Base-by-base conservation (phyloP, 495 filamentous ascomycete genomes). In the Penicillium paxilli region DNA sequence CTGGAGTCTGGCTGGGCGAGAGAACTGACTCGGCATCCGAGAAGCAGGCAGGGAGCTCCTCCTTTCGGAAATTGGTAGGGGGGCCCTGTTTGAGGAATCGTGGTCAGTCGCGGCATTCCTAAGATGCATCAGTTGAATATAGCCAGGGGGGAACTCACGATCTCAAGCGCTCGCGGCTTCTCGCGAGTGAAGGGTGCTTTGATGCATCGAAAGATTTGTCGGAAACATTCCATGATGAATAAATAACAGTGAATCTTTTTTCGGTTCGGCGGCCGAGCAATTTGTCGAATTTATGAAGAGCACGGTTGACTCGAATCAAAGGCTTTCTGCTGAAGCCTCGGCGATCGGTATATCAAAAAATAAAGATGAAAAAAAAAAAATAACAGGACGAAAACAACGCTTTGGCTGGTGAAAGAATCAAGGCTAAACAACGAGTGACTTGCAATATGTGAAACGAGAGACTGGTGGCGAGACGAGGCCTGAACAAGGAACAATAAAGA, bases 31-130 rank as follows among this genome's bases (percentile, higher is more conserved):
- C 75, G 55, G 71, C 73, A 63, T 76, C 75, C 23, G 62, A 62
- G 57, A 76, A 72, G 47, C 64, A 74, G 5, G 69, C 58, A 25
- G 73, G 69, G 44, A 71, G 37, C 45, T 76, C 70, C 65, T 78
- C 75, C 57, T 75, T 77, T 35, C 75, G 65, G 51, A 78, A 78
- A 44, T 78, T 66, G 20, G 70, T 78, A 11, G 75, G 75, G 40
- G 65, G 71, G 11, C 74, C 72, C 75, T 78, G 49, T 26, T 21
- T 41, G 5, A 40, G 17, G 25, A 24, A 44, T 33, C 25, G 2
- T 47, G 35, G 30, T 63, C 25, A 65, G 51, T 37, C 6, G 17
- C 30, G 5, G 1, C 2, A 16, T n/a, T 20, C 49, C 2, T n/a
- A 38, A 19, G 16, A 38, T 38, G 7, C 12, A 30, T 17, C 41